Evolutionary conservation across 306 rosid genomes (phyloP).

Genomic region (Vicia villosa): DNA sequence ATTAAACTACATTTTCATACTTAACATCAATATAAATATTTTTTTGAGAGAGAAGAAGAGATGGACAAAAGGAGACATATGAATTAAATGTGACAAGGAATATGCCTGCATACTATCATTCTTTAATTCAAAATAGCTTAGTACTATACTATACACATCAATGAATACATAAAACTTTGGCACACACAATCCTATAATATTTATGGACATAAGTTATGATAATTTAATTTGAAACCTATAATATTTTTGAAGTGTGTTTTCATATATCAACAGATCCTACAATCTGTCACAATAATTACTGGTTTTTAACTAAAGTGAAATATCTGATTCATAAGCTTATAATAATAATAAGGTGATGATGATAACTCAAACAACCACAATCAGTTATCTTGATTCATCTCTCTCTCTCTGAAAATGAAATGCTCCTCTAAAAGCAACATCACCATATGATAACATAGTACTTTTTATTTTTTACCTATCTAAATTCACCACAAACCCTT

Average conservation of each 20-base stretch:
- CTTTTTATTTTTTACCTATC: constrained; percentile 49
- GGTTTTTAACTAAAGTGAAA: constrained; percentile 9
- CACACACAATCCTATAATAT: not conserved
- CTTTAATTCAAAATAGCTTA: constrained; percentile 5
- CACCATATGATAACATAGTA: constrained; percentile 49
- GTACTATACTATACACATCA: not conserved
- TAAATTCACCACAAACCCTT: constrained; percentile 34
- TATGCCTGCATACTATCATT: constrained; percentile 3
- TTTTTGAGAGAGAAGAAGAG: not conserved
- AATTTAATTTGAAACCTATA: not conserved
- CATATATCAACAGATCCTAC: constrained; percentile 1
- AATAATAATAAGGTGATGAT: constrained; percentile 46
- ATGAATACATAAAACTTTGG: not conserved
- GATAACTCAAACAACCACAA: constrained; percentile 52
- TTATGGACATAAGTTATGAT: not conserved
- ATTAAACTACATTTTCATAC: no score
- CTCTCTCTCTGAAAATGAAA: constrained; percentile 42
- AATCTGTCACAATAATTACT: constrained; percentile 19
- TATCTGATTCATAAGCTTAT: constrained; percentile 39
- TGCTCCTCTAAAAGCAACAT: constrained; percentile 66
- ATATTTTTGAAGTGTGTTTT: not conserved
- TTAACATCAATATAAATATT: not conserved
- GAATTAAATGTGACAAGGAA: constrained; percentile 14
- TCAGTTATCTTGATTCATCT: constrained; percentile 39
- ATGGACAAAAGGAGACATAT: not conserved